Evolutionary conservation across 73 alveolate species (phyloP), one percentile per base, ranked within the genome.

Genomic region (Uronychia setigera): DNA sequence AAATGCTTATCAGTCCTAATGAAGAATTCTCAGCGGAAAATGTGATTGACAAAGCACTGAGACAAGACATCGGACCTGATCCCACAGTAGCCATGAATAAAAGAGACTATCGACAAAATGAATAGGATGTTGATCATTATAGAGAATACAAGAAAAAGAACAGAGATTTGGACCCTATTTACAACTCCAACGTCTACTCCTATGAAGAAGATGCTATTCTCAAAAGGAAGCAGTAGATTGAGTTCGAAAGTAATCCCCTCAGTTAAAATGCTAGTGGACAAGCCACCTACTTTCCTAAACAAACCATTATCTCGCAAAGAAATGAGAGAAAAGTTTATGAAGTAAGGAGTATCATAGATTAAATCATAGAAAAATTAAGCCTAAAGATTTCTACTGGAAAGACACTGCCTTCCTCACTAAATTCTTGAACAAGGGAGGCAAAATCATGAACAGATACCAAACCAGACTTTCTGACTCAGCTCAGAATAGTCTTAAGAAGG

Each of bases 31-130:
- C 95, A 1, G 93, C 78, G 29, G 91, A 94, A 31, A 89, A 77
- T 32, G 93, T 94, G 26, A 92, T 94, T 32, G 98, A 94, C 28
- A 81, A 92, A 33, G 98, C 98, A 59, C 85, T 94, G 77, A 85
- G 95, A 75, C 87, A 94, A 81, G 97, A 94, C 77, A 32, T 94
- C 0, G 96, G 93, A 59, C 92, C 92, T 58, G 96, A 92, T 84
- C 93, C 93, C 33, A 35, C 94, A 31, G 46, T 79, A 0, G 90
- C 92, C 46, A 29, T 33, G 46, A 35, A 31, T 33, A 33, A 76
- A 31, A 32, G 35, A 58, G 28, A 75, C 32, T 58, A 35, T 60
- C 32, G 59, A 80, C 79, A 46, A 67, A 82, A 84, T 77, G 89
- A 74, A 34, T 30, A 82, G 67, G 31, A 32, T 25, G 19, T 19